Conservation (phyloP, 1,284 basidiomycete species). For the Cryptococcus amylolentus region DNA sequence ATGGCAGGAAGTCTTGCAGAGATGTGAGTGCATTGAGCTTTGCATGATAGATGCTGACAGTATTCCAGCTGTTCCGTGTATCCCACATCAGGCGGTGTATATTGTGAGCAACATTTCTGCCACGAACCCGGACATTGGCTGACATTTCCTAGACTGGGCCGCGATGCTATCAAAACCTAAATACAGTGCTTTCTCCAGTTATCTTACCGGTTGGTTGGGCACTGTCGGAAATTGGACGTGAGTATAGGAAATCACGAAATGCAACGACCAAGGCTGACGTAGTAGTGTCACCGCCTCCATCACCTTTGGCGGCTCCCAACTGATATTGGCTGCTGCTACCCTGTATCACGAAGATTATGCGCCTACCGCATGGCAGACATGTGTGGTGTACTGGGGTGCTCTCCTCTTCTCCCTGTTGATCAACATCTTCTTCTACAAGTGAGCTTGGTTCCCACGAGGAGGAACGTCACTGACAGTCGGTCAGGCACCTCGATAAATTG, state of each 20-base stretch:
- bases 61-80: slow-evolving; percentile 48
- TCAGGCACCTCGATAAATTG: slow-evolving; percentile 41
- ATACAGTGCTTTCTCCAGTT: slow-evolving; percentile 50
- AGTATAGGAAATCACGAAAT: slow-evolving; percentile 5
- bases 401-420: slow-evolving; percentile 47
- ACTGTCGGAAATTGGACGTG: slow-evolving; percentile 54
- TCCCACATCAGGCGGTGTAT: slow-evolving; percentile 53
- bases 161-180: slow-evolving; percentile 50
- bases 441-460: slow-evolving; percentile 8
- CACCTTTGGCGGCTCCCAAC: slow-evolving; percentile 53
- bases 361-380: slow-evolving; percentile 49
- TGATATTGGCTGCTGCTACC: slow-evolving; percentile 52
- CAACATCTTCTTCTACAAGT: slow-evolving; percentile 47
- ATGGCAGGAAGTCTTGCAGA: slow-evolving; percentile 52
- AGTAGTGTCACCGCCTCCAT: slow-evolving; percentile 51
- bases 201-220: slow-evolving; percentile 53
- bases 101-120: slow-evolving; percentile 32
- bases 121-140: not conserved
- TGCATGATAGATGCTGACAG: not conserved
- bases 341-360: slow-evolving; percentile 49
- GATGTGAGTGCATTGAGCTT: slow-evolving; percentile 30
- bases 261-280: not conserved
- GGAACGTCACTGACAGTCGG: not conserved
- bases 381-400: slow-evolving; percentile 51
- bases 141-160: slow-evolving; percentile 44